These are phyloP conservation scores for Neodidymelliopsis sp. DNA, from an alignment of 2,329 filamentous ascomycete species.

Conservation along the genomic window DNA sequence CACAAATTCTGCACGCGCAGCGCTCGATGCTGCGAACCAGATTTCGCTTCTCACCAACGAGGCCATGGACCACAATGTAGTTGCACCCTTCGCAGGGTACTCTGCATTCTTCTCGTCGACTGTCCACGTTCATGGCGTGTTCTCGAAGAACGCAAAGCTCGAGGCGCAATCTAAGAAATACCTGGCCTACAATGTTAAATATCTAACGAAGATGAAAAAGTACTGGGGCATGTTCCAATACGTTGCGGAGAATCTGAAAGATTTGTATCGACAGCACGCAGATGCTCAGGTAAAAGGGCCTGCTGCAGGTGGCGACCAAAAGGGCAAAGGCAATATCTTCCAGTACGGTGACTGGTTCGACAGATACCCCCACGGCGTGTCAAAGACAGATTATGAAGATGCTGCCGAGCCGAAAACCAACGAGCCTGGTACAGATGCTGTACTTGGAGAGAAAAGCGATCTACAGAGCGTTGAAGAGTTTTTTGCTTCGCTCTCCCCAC, in stretches of 20 bases:
- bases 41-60: constrained; percentile 87
- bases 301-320: constrained; percentile 44
- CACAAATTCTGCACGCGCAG: constrained; percentile 74
- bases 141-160: constrained; percentile 79
- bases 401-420: constrained; percentile 71
- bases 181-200: constrained; percentile 85
- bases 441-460: constrained; percentile 86
- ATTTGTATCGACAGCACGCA: constrained; percentile 83
- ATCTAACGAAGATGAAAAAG: constrained; percentile 92
- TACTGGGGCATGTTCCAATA: constrained; percentile 99
- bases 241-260: constrained; percentile 90
- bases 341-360: constrained; percentile 99
- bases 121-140: constrained; percentile 92
- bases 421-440: constrained; percentile 84
- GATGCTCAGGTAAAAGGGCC: constrained; percentile 78
- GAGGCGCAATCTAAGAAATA: constrained; percentile 84
- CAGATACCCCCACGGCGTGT: constrained; percentile 90
- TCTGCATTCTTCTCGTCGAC: constrained; percentile 92
- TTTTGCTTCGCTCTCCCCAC: constrained; percentile 79
- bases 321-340: constrained; percentile 68
- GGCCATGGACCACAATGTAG: constrained; percentile 78
- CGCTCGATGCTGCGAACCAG: constrained; percentile 82
- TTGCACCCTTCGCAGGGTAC: constrained; percentile 93
- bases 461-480: constrained; percentile 96
- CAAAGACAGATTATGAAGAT: constrained; percentile 82